Conservation (phyloP, 2,329 filamentous ascomycete species). For the Furcasterigmium sp. region DNA sequence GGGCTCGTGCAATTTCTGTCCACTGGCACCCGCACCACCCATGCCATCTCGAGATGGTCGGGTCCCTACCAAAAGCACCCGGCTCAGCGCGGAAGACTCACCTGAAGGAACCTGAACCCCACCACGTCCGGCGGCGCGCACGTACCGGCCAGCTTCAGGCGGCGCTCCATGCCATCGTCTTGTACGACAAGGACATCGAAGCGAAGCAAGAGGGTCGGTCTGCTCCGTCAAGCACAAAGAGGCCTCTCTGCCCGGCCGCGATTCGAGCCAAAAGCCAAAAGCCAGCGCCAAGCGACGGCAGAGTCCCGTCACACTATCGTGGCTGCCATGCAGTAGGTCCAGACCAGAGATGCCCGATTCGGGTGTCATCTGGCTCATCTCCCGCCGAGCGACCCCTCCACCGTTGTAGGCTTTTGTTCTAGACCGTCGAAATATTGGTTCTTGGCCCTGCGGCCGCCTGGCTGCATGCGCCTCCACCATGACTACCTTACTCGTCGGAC, state of each 20-base stretch:
- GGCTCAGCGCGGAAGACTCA: not conserved
- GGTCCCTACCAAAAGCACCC: too few species aligned
- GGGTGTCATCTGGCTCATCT: constrained; percentile 3
- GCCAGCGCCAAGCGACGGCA: too few species aligned
- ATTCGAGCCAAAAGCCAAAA: not conserved
- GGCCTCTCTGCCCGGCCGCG: not conserved
- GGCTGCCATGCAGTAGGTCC: too few species aligned
- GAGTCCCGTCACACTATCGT: too few species aligned
- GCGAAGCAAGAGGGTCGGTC: too few species aligned
- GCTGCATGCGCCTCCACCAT: constrained; percentile 2
- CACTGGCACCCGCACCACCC: too few species aligned
- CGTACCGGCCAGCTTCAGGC: not conserved
- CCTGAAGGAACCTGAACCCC: constrained; percentile 1
- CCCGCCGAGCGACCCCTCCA: constrained; percentile 1
- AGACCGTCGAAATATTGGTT: constrained; percentile 4
- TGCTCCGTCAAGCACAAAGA: too few species aligned
- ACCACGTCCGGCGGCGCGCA: not conserved
- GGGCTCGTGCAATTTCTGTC: too few species aligned
- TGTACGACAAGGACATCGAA: too few species aligned
- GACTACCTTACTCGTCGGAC: too few species aligned
- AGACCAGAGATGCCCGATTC: not conserved
- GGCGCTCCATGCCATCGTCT: not conserved
- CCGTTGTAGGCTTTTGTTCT: not conserved
- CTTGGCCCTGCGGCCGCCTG: not conserved
- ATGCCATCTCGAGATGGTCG: too few species aligned